Evolutionary conservation across 108 stramenopile species (phyloP), one percentile per base, ranked within the genome.

Genomic region (Cyclostephanos tholiformis): DNA sequence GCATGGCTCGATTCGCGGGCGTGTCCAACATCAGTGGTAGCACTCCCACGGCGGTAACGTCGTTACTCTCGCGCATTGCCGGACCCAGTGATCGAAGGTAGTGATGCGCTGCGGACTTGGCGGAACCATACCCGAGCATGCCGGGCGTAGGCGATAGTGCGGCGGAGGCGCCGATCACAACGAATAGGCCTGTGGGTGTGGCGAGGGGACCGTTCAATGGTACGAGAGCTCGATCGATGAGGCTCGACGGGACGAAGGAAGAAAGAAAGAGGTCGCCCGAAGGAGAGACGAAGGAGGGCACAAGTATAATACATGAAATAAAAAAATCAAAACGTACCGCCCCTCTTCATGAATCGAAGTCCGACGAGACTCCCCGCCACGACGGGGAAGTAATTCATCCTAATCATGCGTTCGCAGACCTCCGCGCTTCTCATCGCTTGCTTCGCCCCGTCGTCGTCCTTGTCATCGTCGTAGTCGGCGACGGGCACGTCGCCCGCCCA

Each of bases 21-120:
- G 92, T 94, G 57, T 94, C 92, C 46, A 94, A 71, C 66, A 88
- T 94, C 7, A 87, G 79, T 7, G 92, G 92, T 26, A 94, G 68
- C 55, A 94, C 86, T 19, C 88, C 90, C 30, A 94, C 77, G 13
- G 85, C 66, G 22, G 86, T 86, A 48, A 72, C 71, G 1, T 75
- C 82, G 38, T 82, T 67, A 12, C 71, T 62, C 52, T 83, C 71
- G 0, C 69, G 75, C 6, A 71, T 70, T 2, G 71, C 75, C 25
- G 84, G 82, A 23, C 90, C 92, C 51, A 86, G 72, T 8, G 89
- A 89, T 63, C 87, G 87, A 17, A 94, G 68, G 55, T 71, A 82
- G 58, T 94, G 90, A 74, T 92, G 88, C 5, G 83, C 71, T 17
- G 86, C 91, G 10, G 58, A 73, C 61, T 91, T 91, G 53, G 84